Evolutionary conservation across 2,329 filamentous ascomycete species (phyloP).

Genomic region (Calonectria pauciramosa): DNA sequence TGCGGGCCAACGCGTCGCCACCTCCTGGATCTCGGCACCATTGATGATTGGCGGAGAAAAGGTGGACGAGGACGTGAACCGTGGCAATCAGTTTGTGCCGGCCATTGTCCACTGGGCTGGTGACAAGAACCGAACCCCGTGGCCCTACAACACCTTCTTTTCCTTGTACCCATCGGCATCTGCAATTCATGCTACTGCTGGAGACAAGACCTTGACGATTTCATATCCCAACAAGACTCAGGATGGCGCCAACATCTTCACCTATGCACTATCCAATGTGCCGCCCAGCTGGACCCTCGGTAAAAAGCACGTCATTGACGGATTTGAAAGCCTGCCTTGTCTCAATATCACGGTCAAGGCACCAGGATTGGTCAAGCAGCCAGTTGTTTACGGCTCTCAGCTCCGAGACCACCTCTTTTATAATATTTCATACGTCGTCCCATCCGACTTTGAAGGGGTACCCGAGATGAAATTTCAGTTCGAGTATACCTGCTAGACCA

Average conservation of each 20-base stretch:
- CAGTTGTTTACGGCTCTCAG: constrained; percentile 52
- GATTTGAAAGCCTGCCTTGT: constrained; percentile 55
- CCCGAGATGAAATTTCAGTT: constrained; percentile 53
- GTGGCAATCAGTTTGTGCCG: constrained; percentile 58
- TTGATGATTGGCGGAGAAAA: constrained; percentile 59
- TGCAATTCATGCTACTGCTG: constrained; percentile 56
- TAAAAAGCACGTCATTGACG: constrained; percentile 46
- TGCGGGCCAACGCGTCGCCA: constrained; percentile 46
- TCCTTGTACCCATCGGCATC: constrained; percentile 58
- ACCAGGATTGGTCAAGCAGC: constrained; percentile 52
- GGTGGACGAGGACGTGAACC: constrained; percentile 52
- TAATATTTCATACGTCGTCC: constrained; percentile 61
- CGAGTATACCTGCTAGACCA: constrained; percentile 45
- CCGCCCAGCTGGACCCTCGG: constrained; percentile 55
- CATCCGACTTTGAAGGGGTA: constrained; percentile 53
- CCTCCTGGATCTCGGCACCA: constrained; percentile 57
- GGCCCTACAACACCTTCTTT: constrained; percentile 56
- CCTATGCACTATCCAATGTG: constrained; percentile 54
- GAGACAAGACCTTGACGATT: constrained; percentile 49
- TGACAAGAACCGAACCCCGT: constrained; percentile 54
- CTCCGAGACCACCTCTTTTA: constrained; percentile 59
- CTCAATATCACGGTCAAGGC: constrained; percentile 55
- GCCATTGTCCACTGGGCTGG: constrained; percentile 62
- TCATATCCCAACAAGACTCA: constrained; percentile 58
- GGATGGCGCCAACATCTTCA: constrained; percentile 54